Evolutionary conservation across 345 rosid genomes (phyloP).

Genomic region (Excoecaria agallocha): DNA sequence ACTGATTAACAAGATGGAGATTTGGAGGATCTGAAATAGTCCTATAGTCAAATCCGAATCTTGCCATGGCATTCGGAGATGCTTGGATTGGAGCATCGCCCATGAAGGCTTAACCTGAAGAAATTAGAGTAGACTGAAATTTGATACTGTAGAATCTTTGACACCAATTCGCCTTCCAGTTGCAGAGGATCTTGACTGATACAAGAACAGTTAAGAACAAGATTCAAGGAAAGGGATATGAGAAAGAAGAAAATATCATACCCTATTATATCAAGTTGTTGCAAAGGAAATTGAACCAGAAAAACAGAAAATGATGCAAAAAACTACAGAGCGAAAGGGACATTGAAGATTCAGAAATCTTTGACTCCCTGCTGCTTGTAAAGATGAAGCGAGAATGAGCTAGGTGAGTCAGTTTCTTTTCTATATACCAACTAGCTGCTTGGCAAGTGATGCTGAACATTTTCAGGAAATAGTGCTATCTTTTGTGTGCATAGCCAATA

Average conservation of each 20-base stretch:
- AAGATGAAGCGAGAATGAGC: not conserved
- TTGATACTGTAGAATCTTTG: too few species aligned
- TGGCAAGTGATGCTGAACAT: not conserved
- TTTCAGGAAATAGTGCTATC: not conserved
- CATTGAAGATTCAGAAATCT: not conserved
- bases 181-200: not conserved
- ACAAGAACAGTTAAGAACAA: not conserved
- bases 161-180: not conserved
- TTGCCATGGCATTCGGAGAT: not conserved
- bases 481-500: not conserved
- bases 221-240: not conserved
- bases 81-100: slow-evolving; percentile 7
- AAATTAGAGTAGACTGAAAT: too few species aligned
- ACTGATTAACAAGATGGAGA: not conserved
- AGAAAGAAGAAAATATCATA: not conserved
- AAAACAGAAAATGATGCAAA: too few species aligned
- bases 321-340: too few species aligned
- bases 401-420: not conserved
- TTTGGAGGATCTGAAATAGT: slow-evolving; percentile 5
- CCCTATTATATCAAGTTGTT: too few species aligned
- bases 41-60: slow-evolving; percentile 10
- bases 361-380: not conserved
- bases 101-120: slow-evolving; percentile 5
- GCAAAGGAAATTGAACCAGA: too few species aligned
- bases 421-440: not conserved